Evolutionary conservation across 2,329 filamentous ascomycete genomes (phyloP).

Genomic region (Ascomycota sp.): DNA sequence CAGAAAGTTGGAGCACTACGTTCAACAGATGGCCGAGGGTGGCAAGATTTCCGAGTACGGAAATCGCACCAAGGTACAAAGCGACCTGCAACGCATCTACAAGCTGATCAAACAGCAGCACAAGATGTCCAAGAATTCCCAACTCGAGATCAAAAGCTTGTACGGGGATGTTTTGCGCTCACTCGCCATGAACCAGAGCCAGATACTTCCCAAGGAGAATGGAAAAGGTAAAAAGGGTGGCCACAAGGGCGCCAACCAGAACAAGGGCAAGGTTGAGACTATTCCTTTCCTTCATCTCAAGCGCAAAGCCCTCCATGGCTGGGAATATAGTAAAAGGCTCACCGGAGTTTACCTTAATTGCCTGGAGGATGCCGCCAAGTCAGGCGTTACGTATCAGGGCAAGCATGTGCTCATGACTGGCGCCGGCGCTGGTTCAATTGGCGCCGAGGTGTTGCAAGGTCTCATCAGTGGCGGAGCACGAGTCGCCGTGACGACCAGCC

Average conservation of each 20-base stretch:
- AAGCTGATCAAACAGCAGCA: conserved; percentile 97
- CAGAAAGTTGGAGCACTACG: conserved; percentile 93
- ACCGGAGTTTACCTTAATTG: conserved; percentile 83
- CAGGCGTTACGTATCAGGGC: conserved; percentile 75
- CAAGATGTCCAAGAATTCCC: conserved; percentile 86
- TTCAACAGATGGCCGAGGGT: conserved; percentile 93
- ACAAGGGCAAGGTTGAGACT: conserved; percentile 85
- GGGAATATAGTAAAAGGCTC: conserved; percentile 98
- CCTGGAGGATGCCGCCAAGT: conserved; percentile 66
- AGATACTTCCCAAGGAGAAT: conserved; percentile 79
- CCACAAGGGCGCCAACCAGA: conserved; percentile 28
- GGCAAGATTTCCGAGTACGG: conserved; percentile 98
- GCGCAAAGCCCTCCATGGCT: conserved; percentile 78
- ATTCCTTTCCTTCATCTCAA: conserved; percentile 95
- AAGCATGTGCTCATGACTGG: conserved; percentile 97
- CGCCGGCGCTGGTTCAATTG: conserved; percentile 90
- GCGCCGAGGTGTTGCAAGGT: conserved; percentile 86
- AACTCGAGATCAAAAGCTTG: conserved; percentile 84
- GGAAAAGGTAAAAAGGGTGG: conserved; percentile 37
- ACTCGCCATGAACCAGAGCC: conserved; percentile 89
- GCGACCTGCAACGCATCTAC: conserved; percentile 83
- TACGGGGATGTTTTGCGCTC: conserved; percentile 90
- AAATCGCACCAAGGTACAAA: conserved; percentile 93
- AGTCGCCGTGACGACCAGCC: conserved; percentile 87
- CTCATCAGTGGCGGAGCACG: conserved; percentile 91